Base-by-base conservation (phyloP, 2,329 filamentous ascomycete genomes). In the Teratosphaeria zuluensis region DNA sequence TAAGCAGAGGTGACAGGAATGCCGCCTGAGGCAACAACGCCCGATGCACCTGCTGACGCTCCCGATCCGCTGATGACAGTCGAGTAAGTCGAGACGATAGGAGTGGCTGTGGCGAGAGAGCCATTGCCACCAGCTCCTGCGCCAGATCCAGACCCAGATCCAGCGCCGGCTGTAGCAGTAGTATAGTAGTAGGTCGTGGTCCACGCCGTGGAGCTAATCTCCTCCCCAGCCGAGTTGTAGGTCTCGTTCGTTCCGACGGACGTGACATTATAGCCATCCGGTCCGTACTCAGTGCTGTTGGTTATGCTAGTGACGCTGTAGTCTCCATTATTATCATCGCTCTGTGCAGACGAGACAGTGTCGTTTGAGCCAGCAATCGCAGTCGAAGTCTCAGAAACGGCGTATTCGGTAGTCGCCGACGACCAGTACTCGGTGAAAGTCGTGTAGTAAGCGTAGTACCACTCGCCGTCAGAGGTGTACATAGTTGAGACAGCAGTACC, bases 391-490 rank as follows among this genome's bases (percentile, higher is more conserved):
- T 62, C 62, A 5, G 60, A 64, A 30, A 54, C 32, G 11, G 53
- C 57, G 16, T 66, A 67, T 9, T 68, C 63, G 1, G 68, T 69
- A 1, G 69, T 67, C 5, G 66, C 64, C 5, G 68, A 63, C 7
- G 65, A 58, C 68, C 69, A 72, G 16, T 64, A 64, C 12, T 64
- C 56, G 9, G 62, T 67, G 54, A 59, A 72, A 3, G 67, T 58
- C 12, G 63, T 68, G 56, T 64, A 71, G 58, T 69, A 71, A 7
- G 65, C 56, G 24, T 54, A 63, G 58, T 67, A 70, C 69, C 70
- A 71, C n/a, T 56, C 57, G 12, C 66, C 66, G 53, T 64, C 62
- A 16, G 55, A 32, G 16, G 61, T 64, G 55, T 59, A 60, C 57
- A 66, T 67, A 11, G 67, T 70, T 7, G 67, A 69, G 57, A 62